Evolutionary conservation across 495 filamentous ascomycete genomes (phyloP), one percentile per base, ranked within the genome.

Genomic region (Viridothelium virens): DNA sequence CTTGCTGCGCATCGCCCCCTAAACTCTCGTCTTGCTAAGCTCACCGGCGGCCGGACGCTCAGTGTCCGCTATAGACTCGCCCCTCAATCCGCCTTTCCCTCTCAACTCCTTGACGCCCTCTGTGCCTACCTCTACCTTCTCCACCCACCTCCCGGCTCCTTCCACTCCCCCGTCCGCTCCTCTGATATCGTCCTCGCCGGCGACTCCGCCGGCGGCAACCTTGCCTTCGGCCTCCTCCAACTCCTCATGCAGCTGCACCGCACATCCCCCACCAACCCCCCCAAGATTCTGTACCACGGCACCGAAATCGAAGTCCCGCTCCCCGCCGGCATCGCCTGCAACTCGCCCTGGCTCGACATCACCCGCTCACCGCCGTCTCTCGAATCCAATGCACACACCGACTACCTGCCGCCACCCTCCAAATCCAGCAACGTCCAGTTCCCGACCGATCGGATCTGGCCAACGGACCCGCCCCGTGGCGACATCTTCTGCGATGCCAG

Each of bases 141-240:
- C 9, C 88, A 91, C 68, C 92, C 92, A 16, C 90, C 90, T 0
- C 76, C 84, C 0, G 89, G 83, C 46, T 85, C 91, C 2, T 80
- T 87, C 65, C 92, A 96, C 75, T 77, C 81, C 31, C 78, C 91
- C 14, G 79, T 96, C 3, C 77, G 80, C 3, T 79, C 93, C 2
- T 79, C 81, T 62, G 80, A 92, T 63, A 90, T 97, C 56, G 80
- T 93, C 39, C 77, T 96, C 61, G 83, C 86, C 10, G 93, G 93
- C n/a, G 93, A 97, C 74, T 91, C 86, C 38, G 92, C 93, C 0
- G 93, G 93, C 34, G 93, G 90, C 7, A 90, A 91, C 67, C 82
- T 97, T 3, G 75, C 77, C 11, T 78, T 93, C 2, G 82, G 84
- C 5, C 85, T 97, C 0, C 76, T 92, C 1, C 91, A 91, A 72